Base-by-base conservation (phyloP, 2,329 filamentous ascomycete species). In the Dactylellina haptotyla region DNA sequence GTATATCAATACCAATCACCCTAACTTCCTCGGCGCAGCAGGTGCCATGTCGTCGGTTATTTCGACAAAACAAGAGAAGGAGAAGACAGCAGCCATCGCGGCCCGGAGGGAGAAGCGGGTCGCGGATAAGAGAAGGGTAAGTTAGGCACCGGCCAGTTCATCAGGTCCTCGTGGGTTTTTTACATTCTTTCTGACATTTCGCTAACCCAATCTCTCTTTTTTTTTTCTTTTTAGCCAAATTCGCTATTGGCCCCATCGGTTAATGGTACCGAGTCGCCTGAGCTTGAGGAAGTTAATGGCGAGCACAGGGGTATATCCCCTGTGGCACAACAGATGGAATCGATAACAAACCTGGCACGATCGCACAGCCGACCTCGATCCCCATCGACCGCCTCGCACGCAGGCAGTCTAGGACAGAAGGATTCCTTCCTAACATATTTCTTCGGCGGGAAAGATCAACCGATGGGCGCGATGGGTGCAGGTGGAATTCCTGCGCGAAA, bases 1-100 rank as follows among this genome's bases (percentile, higher is more conserved):
- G 18, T 99, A 99, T 82, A 98, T 99, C 83, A 99, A 99, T 84
- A 99, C 95, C 43, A 99, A 99, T 79, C 95, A 99, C 80, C 95
- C 95, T 53, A 99, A 99, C 82, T 99, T 99, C 84, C 87, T 98
- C 14, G 95, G 95, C 46, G 95, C 95, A 14, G 94, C 95, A 20
- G 94, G 93, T 34, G 95, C 95, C 75, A 99, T 99, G 95, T 94
- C 92, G 77, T 93, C 95, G 51, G 94, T 99, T 50, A 96, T 99
- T 74, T 91, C 88, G 79, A 94, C 90, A 80, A 97, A 95, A 82
- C 93, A 98, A 80, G 95, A 99, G 77, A 90, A 93, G 77, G 94
- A 99, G 82, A 90, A 92, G 92, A 81, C 87, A 85, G 39, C 82
- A 91, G 43, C 84, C 92, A 16, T 90, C 91, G 67, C 93, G 96